Evolutionary conservation across 495 filamentous ascomycete genomes (phyloP), one percentile per base, ranked within the genome.

Genomic region (Lophiostoma macrostomum): DNA sequence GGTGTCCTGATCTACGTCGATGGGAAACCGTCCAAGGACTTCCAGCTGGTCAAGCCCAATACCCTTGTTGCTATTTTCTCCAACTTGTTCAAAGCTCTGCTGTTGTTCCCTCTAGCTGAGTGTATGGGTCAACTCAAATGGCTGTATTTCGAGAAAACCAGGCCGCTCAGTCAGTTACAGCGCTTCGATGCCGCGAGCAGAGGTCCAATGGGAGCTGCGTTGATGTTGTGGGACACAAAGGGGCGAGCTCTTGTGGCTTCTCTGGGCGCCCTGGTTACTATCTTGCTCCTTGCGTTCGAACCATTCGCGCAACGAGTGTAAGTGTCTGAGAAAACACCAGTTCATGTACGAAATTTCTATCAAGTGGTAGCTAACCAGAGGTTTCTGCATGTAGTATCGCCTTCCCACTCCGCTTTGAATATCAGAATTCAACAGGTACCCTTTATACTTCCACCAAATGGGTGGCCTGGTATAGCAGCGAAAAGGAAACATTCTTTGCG

Each of bases 221-320:
- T 39, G 16, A 31, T 58, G 13, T 20, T 58, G n/a, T 53, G 30
- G 32, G n/a, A 41, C 4, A 36, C 42, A 5, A 25, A 22, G 6
- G 20, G 41, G 2, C 19, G n/a, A 8, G 34, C 41, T 7, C 4
- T 39, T 14, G 22, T 60, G 16, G 39, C 50, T 38, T 45, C 42
- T 16, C 25, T 53, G 20, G 60, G 54, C 19, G 59, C 62, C 11
- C 32, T 60, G 14, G 36, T 63, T 31, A 60, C 50, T 0, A 27
- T 65, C 24, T 7, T 59, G 0, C 29, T 50, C 14, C 34, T 63
- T 7, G 43, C 35, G 7, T 37, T 63, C 18, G 62, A 65, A 13
- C 42, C 60, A 16, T 55, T 63, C 20, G 41, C 55, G 6, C 60
- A 65, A 39, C 53, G 52, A 35, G 27, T 41, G 4, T n/a, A n/a